Percentiles rank a stretch among this genome's conserved stretches.
These are phyloP conservation scores for Thielaviopsis punctulata DNA, from an alignment of 2,329 filamentous ascomycete genomes.

Conservation along the genomic window DNA sequence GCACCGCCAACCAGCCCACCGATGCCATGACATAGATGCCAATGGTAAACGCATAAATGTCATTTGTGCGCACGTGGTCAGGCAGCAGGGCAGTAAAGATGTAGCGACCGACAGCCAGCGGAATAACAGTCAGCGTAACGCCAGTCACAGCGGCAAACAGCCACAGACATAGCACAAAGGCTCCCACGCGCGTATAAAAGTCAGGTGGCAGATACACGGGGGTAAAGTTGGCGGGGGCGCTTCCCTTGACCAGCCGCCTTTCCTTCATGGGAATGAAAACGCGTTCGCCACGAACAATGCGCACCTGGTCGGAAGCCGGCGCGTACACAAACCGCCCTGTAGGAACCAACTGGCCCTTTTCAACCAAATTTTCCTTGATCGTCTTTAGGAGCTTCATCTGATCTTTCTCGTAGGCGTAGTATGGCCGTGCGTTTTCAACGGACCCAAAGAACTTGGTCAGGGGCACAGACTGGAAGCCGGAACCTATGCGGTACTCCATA, in stretches of 20 bases:
- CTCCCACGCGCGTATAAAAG: conserved; percentile 62
- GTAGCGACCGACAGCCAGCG: conserved; percentile 66
- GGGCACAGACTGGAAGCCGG: background rate
- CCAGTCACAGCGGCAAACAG: conserved; percentile 79
- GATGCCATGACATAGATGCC: conserved; percentile 69
- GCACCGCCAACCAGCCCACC: conserved; percentile 42
- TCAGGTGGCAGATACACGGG: conserved; percentile 69
- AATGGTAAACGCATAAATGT: conserved; percentile 89
- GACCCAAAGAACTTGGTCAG: background rate
- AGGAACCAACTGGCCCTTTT: conserved; percentile 36
- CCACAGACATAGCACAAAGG: conserved; percentile 87
- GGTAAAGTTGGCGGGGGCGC: conserved; percentile 44
- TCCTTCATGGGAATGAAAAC: conserved; percentile 65
- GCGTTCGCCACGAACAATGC: conserved; percentile 65
- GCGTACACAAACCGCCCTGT: conserved; percentile 77
- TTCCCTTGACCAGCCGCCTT: conserved; percentile 19
- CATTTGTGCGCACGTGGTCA: conserved; percentile 59
- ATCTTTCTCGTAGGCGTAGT: background rate
- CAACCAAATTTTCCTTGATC: conserved; percentile 30
- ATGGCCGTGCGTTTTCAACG: background rate
- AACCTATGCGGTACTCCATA: background rate
- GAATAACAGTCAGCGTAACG: conserved; percentile 68
- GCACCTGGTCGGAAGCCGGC: conserved; percentile 88
- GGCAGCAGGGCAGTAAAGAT: conserved; percentile 62
- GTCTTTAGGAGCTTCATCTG: conserved; percentile 21